phyloP scores from a whole-genome alignment of 495 filamentous ascomycete genomes.

The Neurospora terricola region DNA sequence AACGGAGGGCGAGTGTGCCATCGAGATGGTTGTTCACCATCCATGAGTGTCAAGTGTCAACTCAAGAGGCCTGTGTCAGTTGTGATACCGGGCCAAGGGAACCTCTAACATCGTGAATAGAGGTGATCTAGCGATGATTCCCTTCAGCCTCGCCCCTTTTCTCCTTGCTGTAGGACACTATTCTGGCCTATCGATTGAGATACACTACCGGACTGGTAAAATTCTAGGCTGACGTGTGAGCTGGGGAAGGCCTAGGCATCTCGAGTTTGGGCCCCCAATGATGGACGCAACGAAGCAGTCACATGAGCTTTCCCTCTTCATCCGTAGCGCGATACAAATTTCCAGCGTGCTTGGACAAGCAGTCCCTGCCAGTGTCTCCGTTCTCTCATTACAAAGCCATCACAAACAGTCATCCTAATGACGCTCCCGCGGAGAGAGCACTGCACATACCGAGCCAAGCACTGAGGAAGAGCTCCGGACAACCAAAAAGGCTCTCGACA shows the following conservation, averaged over 20 bases:
- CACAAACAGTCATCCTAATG: no score
- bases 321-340: no score
- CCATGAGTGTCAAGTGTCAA: neutral
- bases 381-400: no score
- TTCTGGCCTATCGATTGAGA: neutral
- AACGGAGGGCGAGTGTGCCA: neutral
- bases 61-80: neutral
- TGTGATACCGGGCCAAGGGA: neutral
- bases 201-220: neutral
- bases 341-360: no score
- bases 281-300: neutral
- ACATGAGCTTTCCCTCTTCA: neutral
- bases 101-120: neutral
- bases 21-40: neutral
- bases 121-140: neutral
- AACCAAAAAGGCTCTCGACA: neutral
- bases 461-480: neutral
- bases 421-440: no score
- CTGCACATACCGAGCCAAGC: no score
- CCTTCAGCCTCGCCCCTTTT: neutral
- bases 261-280: neutral
- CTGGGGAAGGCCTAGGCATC: neutral
- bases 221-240: neutral
- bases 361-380: no score
- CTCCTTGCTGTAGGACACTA: neutral